Base-by-base conservation (phyloP, 2,329 filamentous ascomycete genomes). In the Pestalotiopsis sp. region DNA sequence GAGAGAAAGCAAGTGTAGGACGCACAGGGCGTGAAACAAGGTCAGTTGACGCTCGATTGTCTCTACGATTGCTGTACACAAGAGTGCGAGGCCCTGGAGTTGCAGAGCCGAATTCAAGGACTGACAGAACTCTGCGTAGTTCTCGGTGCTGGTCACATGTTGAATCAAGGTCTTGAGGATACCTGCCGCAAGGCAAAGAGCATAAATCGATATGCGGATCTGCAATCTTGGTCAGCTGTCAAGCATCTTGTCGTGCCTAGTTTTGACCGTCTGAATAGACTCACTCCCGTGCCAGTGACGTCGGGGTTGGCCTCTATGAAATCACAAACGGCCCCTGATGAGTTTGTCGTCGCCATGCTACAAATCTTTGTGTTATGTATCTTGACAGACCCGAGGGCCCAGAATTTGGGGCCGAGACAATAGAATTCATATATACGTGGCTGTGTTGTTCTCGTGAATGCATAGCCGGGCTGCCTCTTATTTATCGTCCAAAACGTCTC, bases 281-380 rank as follows among this genome's bases (percentile, higher is more conserved):
- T 58, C 39, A 68, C 67, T 9, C 69, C 69, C 2, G 59, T 56
- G 12, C 69, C 69, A 31, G 61, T 70, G 4, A 70, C 80, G 75
- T 6, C 79, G 80, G 49, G 83, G 70, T 72, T 87, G 83, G 58
- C 84, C 79, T 58, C 81, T 78, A 66, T 66, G 12, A 59, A 59
- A 9, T 58, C 52, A 52, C 65, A 66, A 13, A 41, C 11, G 6
- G 27, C 17, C 11, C 14, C 12, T 13, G 65, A 41, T 14, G 27
- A 36, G 17, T 66, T 59, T n/a, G 65, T n/a, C 11, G 52, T 5
- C 14, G 36, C 14, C 36, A 49, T 52, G 20, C 20, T n/a, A 9
- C 9, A 17, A 52, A 9, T n/a, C 20, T 4, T n/a, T 52, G 31
- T 36, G 31, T 36, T 36, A 36, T 9, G 31, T 36, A 36, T 36